Base-by-base conservation (phyloP, 768 basidiomycete species). In the Hemileccinum impolitum region DNA sequence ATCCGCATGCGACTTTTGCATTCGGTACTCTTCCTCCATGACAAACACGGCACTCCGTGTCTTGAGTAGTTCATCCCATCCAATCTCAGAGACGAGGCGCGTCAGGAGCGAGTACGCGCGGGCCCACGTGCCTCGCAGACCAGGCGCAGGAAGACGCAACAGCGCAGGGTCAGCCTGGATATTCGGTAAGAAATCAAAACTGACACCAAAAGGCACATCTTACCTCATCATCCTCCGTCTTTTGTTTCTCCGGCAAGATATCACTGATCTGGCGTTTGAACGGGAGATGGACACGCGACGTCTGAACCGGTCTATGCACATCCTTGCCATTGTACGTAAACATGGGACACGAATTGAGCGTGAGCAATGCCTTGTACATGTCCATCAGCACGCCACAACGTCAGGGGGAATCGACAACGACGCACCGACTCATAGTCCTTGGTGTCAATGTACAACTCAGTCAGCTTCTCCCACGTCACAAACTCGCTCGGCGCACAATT, bases 321-420 rank as follows among this genome's bases (percentile, higher is more conserved):
- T 99, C 96, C 18, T 94, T 84, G 38, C 96, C 95, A 62, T 96
- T 96, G 72, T 90, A 98, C 8, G 96, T 98, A 71, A 99, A 99
- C 96, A 99, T 98, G 3, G 95, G 94, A 72, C 96, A 97, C n/a
- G 94, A 97, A 64, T 97, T 97, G 42, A 97, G 81, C 1, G 95
- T 96, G 36, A 97, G 75, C 13, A 98, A 74, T 0, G 94, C 93
- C 76, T 76, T 8, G 13, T 1, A 12, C 12, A 25, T 23, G 19
- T 44, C 37, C 43, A 14, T 35, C 18, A 47, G 41, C 39, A 12
- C 36, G 21, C 14, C 39, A 19, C n/a, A 7, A 36, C 18, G 23
- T 30, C 41, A 26, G 15, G 32, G 4, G n/a, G 25, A 10, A 19
- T 28, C 7, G n/a, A 10, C 12, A 14, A 25, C 30, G 14, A 48